A percentile compares a stretch with the other conserved stretches of the same genome.
Evolutionary conservation across 1,284 basidiomycete species (phyloP).

Genomic region (Sporisorium scitamineum): DNA sequence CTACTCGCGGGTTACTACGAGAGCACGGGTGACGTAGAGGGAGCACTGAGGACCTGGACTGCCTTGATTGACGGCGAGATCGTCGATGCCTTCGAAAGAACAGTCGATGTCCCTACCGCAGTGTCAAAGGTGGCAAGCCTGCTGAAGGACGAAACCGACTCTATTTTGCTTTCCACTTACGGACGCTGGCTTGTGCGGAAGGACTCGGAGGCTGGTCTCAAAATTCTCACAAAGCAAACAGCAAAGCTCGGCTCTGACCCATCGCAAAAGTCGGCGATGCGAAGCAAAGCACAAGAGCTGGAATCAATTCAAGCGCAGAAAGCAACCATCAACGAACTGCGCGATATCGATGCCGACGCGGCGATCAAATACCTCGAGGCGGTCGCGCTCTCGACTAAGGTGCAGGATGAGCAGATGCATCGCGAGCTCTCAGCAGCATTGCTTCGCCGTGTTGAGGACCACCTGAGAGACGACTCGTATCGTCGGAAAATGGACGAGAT

Average conservation of each 20-base stretch:
- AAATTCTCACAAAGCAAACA: slow-evolving; percentile 43
- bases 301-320: slow-evolving; percentile 37
- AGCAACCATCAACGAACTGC: slow-evolving; percentile 45
- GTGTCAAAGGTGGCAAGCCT: slow-evolving; percentile 34
- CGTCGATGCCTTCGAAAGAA: slow-evolving; percentile 14
- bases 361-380: slow-evolving; percentile 62
- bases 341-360: slow-evolving; percentile 46
- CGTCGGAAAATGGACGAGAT: slow-evolving; percentile 22
- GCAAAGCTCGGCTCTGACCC: neutral
- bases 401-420: slow-evolving; percentile 52
- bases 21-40: slow-evolving; percentile 19
- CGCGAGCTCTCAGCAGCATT: slow-evolving; percentile 38
- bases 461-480: slow-evolving; percentile 19
- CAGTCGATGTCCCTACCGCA: slow-evolving; percentile 15
- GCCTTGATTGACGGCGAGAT: slow-evolving; percentile 50
- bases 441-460: slow-evolving; percentile 16
- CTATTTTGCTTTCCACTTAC: slow-evolving; percentile 33
- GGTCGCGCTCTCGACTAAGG: slow-evolving; percentile 52
- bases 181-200: slow-evolving; percentile 59
- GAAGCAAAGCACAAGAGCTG: slow-evolving; percentile 35
- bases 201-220: slow-evolving; percentile 52
- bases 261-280: slow-evolving; percentile 11
- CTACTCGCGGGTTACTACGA: slow-evolving; percentile 41
- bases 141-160: slow-evolving; percentile 25
- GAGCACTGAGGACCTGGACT: slow-evolving; percentile 44